These are phyloP conservation scores for Starmera quercuum DNA, from an alignment of 805 yeast species.

Conservation along the genomic window DNA sequence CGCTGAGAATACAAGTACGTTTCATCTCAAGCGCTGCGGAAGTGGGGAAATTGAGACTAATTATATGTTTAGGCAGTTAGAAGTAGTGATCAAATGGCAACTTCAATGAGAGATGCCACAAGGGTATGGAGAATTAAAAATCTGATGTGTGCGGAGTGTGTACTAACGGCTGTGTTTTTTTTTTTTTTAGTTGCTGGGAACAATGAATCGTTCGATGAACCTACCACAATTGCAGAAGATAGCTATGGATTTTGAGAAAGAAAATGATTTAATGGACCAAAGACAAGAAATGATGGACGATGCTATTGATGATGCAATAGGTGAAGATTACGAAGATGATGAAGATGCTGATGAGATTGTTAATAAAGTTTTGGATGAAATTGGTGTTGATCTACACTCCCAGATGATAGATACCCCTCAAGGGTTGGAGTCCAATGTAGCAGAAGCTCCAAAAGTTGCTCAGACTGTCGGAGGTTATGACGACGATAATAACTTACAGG, in stretches of 20 bases:
- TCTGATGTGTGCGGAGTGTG: neutral
- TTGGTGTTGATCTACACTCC: constrained; percentile 75
- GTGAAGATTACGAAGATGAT: constrained; percentile 78
- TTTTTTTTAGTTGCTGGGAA: constrained; percentile 47
- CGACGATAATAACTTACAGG: constrained; percentile 82
- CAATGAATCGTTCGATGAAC: constrained; percentile 89
- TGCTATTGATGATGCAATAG: constrained; percentile 95
- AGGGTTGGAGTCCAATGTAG: constrained; percentile 16
- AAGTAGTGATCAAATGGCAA: constrained; percentile 91
- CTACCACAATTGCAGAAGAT: constrained; percentile 82
- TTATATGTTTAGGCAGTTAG: constrained; percentile 48
- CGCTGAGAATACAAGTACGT: constrained; percentile 64
- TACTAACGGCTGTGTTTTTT: neutral
- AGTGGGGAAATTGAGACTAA: too few relatives aligned
- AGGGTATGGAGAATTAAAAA: too few relatives aligned
- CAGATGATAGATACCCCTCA: constrained; percentile 40
- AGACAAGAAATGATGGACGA: constrained; percentile 99
- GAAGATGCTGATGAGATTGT: constrained; percentile 90
- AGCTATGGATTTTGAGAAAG: constrained; percentile 91
- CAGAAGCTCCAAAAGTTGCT: constrained; percentile 36
- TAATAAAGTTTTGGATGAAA: constrained; percentile 87
- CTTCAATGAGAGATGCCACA: constrained; percentile 92
- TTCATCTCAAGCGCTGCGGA: too few relatives aligned
- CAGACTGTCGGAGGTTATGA: constrained; percentile 40
- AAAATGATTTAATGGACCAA: constrained; percentile 96